These are phyloP conservation scores for Coniferiporia weirii DNA, from an alignment of 1,284 basidiomycete genomes.

Conservation along the genomic window DNA sequence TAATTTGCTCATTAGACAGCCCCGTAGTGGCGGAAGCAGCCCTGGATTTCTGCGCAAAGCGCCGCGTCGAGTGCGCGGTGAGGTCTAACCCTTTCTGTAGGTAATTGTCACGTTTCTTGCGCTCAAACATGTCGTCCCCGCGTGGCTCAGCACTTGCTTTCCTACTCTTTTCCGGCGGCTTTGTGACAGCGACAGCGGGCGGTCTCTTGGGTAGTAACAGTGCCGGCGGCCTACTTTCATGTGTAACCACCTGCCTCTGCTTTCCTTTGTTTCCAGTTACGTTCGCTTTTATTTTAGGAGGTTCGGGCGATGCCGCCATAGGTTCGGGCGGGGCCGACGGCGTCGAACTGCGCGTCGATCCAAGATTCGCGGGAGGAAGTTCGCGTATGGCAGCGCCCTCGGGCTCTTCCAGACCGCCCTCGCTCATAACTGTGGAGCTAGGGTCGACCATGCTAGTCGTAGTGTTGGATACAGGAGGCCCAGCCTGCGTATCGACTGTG, in stretches of 20 bases:
- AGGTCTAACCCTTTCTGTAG: conserved; percentile 19
- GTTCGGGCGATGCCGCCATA: background rate
- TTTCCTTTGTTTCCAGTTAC: background rate
- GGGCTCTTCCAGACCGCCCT: background rate
- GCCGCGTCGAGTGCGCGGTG: conserved; percentile 13
- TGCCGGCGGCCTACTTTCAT: background rate
- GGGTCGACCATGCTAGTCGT: background rate
- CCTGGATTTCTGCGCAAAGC: background rate
- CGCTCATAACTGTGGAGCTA: background rate
- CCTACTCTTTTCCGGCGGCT: background rate
- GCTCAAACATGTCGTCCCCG: conserved; percentile 19
- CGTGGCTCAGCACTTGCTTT: background rate
- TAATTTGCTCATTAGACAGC: background rate
- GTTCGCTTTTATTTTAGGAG: background rate
- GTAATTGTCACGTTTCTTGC: conserved; percentile 20
- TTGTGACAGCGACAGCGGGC: background rate
- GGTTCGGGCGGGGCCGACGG: background rate
- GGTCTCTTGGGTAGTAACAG: background rate
- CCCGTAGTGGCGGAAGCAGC: background rate
- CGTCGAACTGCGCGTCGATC: background rate
- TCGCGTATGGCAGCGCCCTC: background rate
- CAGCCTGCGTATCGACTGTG: background rate
- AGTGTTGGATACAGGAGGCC: background rate
- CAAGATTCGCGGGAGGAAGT: background rate
- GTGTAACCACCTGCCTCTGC: background rate